Percentiles rank a stretch among this genome's conserved stretches.
Conservation (phyloP, 73 alveolate genomes). For the Uronychia binucleata region DNA sequence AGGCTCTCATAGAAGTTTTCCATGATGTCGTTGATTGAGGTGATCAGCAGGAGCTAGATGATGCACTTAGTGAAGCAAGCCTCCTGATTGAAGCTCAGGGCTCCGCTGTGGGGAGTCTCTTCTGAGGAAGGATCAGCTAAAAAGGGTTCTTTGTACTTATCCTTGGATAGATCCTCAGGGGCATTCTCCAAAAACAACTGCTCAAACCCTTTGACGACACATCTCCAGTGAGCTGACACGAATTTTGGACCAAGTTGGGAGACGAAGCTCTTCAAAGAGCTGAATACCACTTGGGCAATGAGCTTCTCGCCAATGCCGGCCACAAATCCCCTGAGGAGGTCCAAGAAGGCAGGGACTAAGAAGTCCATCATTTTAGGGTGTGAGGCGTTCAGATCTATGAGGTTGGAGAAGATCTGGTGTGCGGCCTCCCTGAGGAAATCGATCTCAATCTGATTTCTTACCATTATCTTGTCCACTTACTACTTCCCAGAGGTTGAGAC, state of each 20-base stretch:
- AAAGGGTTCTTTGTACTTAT: not conserved
- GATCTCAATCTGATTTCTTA: not conserved
- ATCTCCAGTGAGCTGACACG: not conserved
- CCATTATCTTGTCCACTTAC: not conserved
- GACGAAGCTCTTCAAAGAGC: not conserved
- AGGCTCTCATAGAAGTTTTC: constrained; percentile 28
- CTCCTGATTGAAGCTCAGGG: constrained; percentile 34
- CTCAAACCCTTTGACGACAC: not conserved
- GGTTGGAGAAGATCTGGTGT: not conserved
- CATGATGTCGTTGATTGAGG: constrained; percentile 17
- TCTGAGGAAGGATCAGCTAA: not conserved
- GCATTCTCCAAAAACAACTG: not conserved
- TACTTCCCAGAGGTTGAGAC: constrained; percentile 29
- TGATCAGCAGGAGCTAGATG: constrained; percentile 34
- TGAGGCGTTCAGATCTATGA: not conserved
- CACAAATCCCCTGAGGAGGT: not conserved
- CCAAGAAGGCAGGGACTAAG: not conserved
- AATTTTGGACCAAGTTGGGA: not conserved
- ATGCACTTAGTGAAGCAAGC: constrained; percentile 57
- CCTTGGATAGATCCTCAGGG: not conserved
- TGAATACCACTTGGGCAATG: constrained; percentile 13
- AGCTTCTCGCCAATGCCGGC: not conserved
- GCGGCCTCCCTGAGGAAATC: not conserved
- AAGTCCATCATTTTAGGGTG: not conserved
- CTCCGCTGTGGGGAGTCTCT: not conserved